These are phyloP conservation scores for Lumnitzera racemosa DNA, from an alignment of 345 rosid genomes.

Conservation along the genomic window DNA sequence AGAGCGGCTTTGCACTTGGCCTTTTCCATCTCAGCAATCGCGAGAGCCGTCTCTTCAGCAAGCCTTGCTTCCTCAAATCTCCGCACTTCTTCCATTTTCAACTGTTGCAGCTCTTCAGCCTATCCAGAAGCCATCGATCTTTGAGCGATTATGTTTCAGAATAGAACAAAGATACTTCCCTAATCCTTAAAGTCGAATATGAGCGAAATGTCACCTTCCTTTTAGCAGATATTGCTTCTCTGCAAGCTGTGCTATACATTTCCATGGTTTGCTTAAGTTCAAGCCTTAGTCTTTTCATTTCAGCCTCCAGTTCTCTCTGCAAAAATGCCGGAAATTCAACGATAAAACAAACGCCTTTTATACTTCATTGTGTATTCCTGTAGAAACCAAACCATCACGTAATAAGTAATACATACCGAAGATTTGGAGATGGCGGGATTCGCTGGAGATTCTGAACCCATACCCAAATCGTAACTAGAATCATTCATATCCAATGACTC, in stretches of 20 bases:
- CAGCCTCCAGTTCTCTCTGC: conserved; percentile 68
- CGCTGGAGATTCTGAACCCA: background rate
- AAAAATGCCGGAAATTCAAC: conserved; percentile 1
- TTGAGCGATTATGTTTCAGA: background rate
- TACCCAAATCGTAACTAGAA: background rate
- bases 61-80: conserved; percentile 60
- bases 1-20: conserved; percentile 75
- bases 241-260: conserved; percentile 84
- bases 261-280: conserved; percentile 92
- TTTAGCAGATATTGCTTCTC: conserved; percentile 77
- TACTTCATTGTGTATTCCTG: too few species aligned
- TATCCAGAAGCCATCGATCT: conserved; percentile 12
- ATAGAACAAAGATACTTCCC: too few species aligned
- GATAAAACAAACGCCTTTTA: too few species aligned
- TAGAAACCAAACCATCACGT: background rate
- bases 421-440: background rate
- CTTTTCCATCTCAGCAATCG: conserved; percentile 76
- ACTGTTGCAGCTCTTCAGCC: conserved; percentile 66
- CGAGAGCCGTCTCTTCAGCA: conserved; percentile 76
- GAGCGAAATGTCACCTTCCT: conserved; percentile 38
- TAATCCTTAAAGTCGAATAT: background rate
- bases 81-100: conserved; percentile 66
- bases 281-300: conserved; percentile 80
- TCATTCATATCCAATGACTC: conserved; percentile 2
- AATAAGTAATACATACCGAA: conserved; percentile 5